Conservation (phyloP, 805 yeast genomes). For the Lipomyces sp. region DNA sequence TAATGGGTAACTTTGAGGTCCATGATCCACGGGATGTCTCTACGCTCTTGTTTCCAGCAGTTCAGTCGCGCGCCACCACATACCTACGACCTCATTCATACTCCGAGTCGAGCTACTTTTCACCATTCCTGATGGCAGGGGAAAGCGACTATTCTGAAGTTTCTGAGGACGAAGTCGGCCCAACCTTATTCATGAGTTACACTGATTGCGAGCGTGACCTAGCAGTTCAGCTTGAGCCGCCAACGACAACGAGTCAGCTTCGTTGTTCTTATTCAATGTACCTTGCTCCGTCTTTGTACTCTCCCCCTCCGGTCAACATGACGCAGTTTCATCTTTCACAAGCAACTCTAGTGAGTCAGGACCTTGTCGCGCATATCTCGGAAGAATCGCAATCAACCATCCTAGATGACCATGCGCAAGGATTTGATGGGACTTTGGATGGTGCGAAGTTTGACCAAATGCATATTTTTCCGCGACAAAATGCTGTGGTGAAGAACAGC, state of each 20-base stretch:
- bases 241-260: slow-evolving; percentile 7
- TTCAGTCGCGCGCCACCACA: neutral
- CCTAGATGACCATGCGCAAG: neutral
- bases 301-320: neutral
- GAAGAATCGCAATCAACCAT: neutral
- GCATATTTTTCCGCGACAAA: neutral
- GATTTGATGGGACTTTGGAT: neutral
- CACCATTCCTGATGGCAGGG: neutral
- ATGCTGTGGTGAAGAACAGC: neutral
- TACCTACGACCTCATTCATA: neutral
- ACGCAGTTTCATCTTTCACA: neutral
- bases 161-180: neutral
- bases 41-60: neutral
- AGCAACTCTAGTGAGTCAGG: neutral
- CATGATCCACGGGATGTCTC: neutral
- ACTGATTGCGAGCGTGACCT: slow-evolving; percentile 14
- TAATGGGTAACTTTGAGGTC: neutral
- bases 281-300: neutral
- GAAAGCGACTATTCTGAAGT: slow-evolving; percentile 1
- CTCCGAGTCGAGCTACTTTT: neutral
- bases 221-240: slow-evolving; percentile 7
- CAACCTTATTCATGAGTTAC: neutral
- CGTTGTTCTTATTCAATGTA: slow-evolving; percentile 18
- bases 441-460: neutral
- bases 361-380: neutral